These are phyloP conservation scores for Sporothrix schenckii DNA, from an alignment of 2,329 filamentous ascomycete species.

Conservation along the genomic window DNA sequence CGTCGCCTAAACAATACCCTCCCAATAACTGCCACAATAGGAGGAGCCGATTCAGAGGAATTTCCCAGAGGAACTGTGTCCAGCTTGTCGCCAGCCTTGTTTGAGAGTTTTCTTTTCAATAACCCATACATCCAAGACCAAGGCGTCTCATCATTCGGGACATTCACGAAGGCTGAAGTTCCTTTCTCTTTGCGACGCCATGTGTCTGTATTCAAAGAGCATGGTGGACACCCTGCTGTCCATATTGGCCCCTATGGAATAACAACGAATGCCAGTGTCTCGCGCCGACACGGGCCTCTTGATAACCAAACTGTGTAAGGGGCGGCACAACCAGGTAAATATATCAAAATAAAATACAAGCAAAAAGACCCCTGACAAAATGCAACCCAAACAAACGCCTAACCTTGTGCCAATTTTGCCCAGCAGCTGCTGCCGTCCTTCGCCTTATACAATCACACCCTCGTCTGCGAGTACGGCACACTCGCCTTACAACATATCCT, in stretches of 20 bases:
- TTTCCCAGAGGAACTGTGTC: constrained; percentile 6
- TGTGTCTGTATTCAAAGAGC: not conserved
- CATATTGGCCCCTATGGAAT: not conserved
- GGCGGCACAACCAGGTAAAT: not conserved
- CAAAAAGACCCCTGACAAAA: constrained; percentile 3
- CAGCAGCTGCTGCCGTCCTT: constrained; percentile 5
- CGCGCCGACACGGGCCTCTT: not conserved
- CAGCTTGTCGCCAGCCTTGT: not conserved
- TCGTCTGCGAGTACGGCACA: not conserved
- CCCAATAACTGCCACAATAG: not conserved
- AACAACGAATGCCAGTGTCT: not conserved
- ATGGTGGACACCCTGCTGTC: not conserved
- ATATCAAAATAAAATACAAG: constrained; percentile 18
- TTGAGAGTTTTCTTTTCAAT: not conserved
- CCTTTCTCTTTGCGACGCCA: not conserved
- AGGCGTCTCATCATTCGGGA: not conserved
- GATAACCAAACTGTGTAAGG: constrained; percentile 1
- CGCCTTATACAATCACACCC: not conserved
- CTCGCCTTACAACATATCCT: constrained; percentile 46
- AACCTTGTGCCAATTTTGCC: constrained; percentile 12
- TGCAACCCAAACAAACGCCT: constrained; percentile 1
- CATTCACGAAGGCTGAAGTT: not conserved
- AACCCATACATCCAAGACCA: not conserved
- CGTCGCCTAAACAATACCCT: constrained; percentile 6
- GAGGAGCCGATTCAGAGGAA: not conserved